These are phyloP conservation scores for Lophiotrema nucula DNA, from an alignment of 495 filamentous ascomycete genomes.

Conservation along the genomic window DNA sequence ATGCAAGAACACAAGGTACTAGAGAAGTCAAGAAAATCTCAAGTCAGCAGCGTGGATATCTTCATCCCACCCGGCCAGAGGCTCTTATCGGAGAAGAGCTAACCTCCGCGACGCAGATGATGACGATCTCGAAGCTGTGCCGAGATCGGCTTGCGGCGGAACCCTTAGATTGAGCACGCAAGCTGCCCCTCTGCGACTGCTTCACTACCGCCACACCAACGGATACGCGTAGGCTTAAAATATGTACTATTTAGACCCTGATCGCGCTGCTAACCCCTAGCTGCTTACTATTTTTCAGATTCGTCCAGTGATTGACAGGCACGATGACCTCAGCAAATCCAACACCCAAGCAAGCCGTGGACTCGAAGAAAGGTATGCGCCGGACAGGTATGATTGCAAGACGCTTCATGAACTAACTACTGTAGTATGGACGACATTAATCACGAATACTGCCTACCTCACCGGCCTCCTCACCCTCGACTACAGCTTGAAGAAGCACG, in stretches of 20 bases:
- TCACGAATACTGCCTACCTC: conserved; percentile 74
- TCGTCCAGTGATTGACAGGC: too few relatives aligned
- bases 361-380: conserved; percentile 35
- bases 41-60: not conserved
- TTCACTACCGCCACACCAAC: not conserved
- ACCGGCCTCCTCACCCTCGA: conserved; percentile 71
- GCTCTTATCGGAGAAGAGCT: conserved; percentile 15
- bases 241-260: not conserved
- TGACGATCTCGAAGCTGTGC: conserved; percentile 3
- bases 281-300: too few relatives aligned
- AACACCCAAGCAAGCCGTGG: conserved; percentile 1
- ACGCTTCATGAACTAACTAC: not conserved
- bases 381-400: not conserved
- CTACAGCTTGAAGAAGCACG: conserved; percentile 58
- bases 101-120: conserved; percentile 17
- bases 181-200: not conserved
- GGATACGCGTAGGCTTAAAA: not conserved
- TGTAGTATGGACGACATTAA: conserved; percentile 73
- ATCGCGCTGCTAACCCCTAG: too few relatives aligned
- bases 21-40: too few relatives aligned
- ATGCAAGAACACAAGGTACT: too few relatives aligned
- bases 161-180: not conserved
- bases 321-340: too few relatives aligned
- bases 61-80: not conserved
- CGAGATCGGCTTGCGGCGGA: conserved; percentile 12